Conservation (phyloP, 1,139 yeast species). For the Blastobotrys buckinghamii region DNA sequence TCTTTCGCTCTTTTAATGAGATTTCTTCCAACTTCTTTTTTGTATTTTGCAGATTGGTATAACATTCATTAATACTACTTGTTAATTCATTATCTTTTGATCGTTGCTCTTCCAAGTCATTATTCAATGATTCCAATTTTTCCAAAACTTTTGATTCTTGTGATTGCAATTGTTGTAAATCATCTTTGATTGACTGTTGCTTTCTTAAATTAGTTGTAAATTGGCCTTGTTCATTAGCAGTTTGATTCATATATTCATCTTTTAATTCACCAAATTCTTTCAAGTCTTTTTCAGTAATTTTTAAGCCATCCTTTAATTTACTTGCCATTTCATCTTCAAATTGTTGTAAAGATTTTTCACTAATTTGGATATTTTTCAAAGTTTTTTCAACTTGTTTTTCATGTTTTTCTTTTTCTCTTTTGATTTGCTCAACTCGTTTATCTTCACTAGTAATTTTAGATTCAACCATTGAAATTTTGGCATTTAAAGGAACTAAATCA, state of each 20-base stretch:
- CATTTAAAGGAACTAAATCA: conserved; percentile 50
- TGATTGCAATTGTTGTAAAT: conserved; percentile 24
- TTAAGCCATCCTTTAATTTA: conserved; percentile 25
- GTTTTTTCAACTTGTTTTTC: conserved; percentile 38
- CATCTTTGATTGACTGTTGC: conserved; percentile 26
- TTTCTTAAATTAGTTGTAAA: conserved; percentile 26
- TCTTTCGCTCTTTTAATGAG: conserved; percentile 43
- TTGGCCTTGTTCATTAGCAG: conserved; percentile 28
- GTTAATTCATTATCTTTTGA: conserved; percentile 17
- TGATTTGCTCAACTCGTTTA: conserved; percentile 48
- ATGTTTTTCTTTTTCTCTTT: conserved; percentile 51
- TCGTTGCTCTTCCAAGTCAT: conserved; percentile 33
- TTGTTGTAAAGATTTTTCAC: conserved; percentile 39
- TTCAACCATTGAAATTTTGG: conserved; percentile 46
- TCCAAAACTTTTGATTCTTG: conserved; percentile 25
- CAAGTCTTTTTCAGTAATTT: conserved; percentile 47
- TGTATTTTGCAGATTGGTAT: conserved; percentile 24
- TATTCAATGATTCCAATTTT: conserved; percentile 20
- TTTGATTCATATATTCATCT: conserved; percentile 39
- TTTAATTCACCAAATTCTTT: conserved; percentile 57
- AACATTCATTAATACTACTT: conserved; percentile 30
- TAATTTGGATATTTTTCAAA: conserved; percentile 46
- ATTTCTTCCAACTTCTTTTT: conserved; percentile 41
- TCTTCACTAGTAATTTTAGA: conserved; percentile 46
- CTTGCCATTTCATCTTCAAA: conserved; percentile 41